Conservation (phyloP, 306 rosid species). For the Urtica urens region DNA sequence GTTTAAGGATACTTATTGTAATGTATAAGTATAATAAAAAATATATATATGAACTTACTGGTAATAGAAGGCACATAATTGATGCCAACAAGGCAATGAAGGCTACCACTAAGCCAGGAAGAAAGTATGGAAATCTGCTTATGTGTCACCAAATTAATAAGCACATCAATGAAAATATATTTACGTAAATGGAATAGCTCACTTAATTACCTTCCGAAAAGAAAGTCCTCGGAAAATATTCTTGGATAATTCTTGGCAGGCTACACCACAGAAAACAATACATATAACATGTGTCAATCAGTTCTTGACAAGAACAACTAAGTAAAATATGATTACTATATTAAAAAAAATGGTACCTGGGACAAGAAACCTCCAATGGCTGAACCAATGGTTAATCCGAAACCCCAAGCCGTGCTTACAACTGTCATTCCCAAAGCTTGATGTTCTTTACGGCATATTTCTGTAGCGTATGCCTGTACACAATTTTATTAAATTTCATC, state of each 20-base stretch:
- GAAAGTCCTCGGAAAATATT: slow-evolving; percentile 44
- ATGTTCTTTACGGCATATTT: slow-evolving; percentile 61
- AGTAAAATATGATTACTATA: too few species aligned
- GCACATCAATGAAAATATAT: too few species aligned
- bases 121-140: slow-evolving; percentile 52
- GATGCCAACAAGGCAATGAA: too few species aligned
- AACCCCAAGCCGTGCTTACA: slow-evolving; percentile 73
- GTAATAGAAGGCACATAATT: too few species aligned
- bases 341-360: too few species aligned
- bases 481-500: too few species aligned
- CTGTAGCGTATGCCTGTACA: slow-evolving; percentile 83
- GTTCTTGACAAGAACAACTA: background rate
- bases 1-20: too few species aligned
- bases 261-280: slow-evolving; percentile 22
- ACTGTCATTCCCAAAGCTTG: slow-evolving; percentile 71
- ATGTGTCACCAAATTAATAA: too few species aligned
- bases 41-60: too few species aligned
- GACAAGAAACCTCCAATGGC: slow-evolving; percentile 86
- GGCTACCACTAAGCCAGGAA: slow-evolving; percentile 45
- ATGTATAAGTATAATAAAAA: too few species aligned
- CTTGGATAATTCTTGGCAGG: slow-evolving; percentile 71
- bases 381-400: slow-evolving; percentile 71
- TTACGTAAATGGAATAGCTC: background rate
- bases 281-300: too few species aligned
- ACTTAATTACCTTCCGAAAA: slow-evolving; percentile 66